Evolutionary conservation across 2,329 filamentous ascomycete genomes (phyloP).

Genomic region (Colletotrichum aenigma): DNA sequence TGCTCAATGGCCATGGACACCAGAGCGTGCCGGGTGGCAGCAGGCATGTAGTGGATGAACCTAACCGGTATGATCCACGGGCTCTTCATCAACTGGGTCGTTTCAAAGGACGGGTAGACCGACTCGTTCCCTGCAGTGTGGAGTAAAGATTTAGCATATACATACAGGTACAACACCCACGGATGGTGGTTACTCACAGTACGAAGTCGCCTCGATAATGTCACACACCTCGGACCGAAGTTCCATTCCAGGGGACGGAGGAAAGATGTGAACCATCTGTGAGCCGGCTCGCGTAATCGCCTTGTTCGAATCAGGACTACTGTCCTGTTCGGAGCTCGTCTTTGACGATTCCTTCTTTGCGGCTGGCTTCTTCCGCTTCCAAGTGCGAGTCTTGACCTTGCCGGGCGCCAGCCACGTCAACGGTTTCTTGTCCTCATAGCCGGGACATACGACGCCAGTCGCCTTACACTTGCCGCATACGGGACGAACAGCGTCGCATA

Average conservation of each 20-base stretch:
- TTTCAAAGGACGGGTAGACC: neutral
- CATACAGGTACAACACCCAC: neutral
- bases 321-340: neutral
- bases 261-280: neutral
- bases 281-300: neutral
- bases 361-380: constrained; percentile 12
- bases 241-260: neutral
- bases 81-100: neutral
- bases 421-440: constrained; percentile 42
- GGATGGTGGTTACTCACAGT: constrained; percentile 1
- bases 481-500: constrained; percentile 41
- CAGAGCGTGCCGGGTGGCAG: constrained; percentile 12
- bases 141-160: neutral
- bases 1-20: constrained; percentile 37
- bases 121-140: constrained; percentile 1
- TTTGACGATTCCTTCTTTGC: neutral
- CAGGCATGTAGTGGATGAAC: neutral
- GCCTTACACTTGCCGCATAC: constrained; percentile 38
- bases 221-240: constrained; percentile 7
- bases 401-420: constrained; percentile 41
- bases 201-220: constrained; percentile 7
- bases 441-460: constrained; percentile 38
- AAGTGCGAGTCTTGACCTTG: constrained; percentile 33
- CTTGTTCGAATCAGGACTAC: neutral
- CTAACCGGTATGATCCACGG: neutral